These are phyloP conservation scores for Cyclotella cryptica DNA, from an alignment of 108 stramenopile species.

Conservation along the genomic window DNA sequence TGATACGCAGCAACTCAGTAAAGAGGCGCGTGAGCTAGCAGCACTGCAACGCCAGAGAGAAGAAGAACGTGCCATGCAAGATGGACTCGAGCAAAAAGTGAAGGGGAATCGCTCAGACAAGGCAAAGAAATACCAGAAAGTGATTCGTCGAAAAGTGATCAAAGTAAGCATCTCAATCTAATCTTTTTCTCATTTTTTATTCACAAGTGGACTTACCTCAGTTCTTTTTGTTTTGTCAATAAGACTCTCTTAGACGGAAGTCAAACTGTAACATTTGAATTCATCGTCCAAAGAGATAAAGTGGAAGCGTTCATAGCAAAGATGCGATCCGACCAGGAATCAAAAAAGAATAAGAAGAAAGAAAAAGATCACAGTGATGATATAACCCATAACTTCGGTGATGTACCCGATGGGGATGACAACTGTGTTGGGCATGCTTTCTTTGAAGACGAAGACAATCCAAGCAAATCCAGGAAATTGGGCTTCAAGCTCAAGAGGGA, in stretches of 20 bases:
- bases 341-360: conserved; percentile 29
- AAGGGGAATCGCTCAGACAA: conserved; percentile 7
- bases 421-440: conserved; percentile 83
- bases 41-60: conserved; percentile 75
- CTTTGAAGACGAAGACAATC: conserved; percentile 87
- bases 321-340: conserved; percentile 48
- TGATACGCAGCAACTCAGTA: conserved; percentile 59
- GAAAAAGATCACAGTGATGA: conserved; percentile 19
- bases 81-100: conserved; percentile 52
- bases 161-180: conserved; percentile 42
- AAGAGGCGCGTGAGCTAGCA: conserved; percentile 83
- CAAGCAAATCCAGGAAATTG: conserved; percentile 4
- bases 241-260: conserved; percentile 79
- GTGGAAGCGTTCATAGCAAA: conserved; percentile 68
- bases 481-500: conserved; percentile 46
- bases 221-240: too few relatives aligned
- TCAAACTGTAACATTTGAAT: conserved; percentile 83
- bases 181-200: neutral
- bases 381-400: neutral
- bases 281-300: conserved; percentile 71
- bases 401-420: conserved; percentile 38
- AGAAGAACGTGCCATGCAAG: conserved; percentile 74
- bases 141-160: conserved; percentile 76
- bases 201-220: neutral
- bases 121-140: conserved; percentile 51